phyloP scores from a whole-genome alignment of 305 asterid genomes.

The Fraxinus platypoda region DNA sequence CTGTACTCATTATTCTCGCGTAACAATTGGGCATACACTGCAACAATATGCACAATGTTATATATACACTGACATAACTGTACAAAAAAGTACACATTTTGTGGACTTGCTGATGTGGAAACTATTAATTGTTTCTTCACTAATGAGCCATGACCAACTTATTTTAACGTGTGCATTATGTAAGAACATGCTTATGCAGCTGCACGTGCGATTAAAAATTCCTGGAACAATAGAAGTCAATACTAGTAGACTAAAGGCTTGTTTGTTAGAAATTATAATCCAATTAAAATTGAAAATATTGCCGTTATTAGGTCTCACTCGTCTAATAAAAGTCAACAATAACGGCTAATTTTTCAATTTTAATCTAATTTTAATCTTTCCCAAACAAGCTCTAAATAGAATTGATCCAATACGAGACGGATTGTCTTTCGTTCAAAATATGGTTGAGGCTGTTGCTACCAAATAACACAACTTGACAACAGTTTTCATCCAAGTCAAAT shows the following conservation, averaged over 20 bases:
- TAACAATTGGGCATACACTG: slow-evolving; percentile 99
- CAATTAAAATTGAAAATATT: no score
- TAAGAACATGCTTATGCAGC: not conserved
- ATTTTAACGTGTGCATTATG: not conserved
- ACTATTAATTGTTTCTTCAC: not conserved
- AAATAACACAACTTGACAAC: not conserved
- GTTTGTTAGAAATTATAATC: no score
- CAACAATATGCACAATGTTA: slow-evolving; percentile 19
- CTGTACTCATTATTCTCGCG: slow-evolving; percentile 79
- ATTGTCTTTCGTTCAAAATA: not conserved
- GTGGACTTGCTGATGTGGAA: not conserved
- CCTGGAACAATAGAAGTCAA: not conserved
- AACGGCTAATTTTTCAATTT: no score
- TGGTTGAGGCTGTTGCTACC: not conserved
- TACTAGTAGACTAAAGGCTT: not conserved
- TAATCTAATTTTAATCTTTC: no score
- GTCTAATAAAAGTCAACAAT: no score
- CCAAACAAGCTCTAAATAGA: no score
- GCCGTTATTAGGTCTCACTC: no score
- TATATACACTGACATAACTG: not conserved
- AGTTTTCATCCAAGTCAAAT: not conserved
- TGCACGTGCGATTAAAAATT: not conserved
- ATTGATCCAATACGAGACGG: not conserved
- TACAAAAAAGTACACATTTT: not conserved
- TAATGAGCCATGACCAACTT: not conserved